A percentile compares a stretch with the other conserved stretches of the same genome.
phyloP scores from a whole-genome alignment of 306 rosid species.

The Datisca glomerata region DNA sequence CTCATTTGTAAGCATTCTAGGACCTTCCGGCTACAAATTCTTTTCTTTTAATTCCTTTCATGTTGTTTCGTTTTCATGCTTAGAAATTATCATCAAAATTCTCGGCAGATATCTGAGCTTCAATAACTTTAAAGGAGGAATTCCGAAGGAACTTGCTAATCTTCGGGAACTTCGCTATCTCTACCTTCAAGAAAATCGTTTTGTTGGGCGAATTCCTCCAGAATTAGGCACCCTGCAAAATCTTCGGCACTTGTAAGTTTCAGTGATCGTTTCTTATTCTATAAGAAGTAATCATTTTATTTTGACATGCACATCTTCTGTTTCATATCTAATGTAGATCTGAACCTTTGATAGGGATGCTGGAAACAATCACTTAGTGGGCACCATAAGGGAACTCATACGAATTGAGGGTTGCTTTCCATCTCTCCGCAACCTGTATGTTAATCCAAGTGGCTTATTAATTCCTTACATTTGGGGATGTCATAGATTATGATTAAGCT shows the following conservation, averaged over 20 bases:
- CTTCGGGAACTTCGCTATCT: conserved; percentile 93
- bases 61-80: not conserved
- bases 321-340: no score
- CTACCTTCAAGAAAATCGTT: conserved; percentile 85
- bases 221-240: conserved; percentile 91
- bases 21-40: conserved; percentile 3
- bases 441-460: no score
- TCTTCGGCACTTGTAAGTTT: conserved; percentile 73
- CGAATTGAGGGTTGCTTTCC: conserved; percentile 96
- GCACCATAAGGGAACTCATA: conserved; percentile 92
- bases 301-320: no score
- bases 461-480: no score
- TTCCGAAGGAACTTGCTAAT: conserved; percentile 87
- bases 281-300: not conserved
- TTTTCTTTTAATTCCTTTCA: not conserved
- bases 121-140: conserved; percentile 94
- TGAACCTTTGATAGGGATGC: conserved; percentile 58
- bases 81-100: conserved; percentile 3
- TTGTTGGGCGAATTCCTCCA: conserved; percentile 72
- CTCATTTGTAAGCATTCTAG: conserved; percentile 71
- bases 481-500: conserved; percentile 2
- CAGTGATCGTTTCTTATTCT: not conserved
- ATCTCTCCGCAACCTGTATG: conserved; percentile 86
- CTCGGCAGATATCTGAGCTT: conserved; percentile 76
- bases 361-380: conserved; percentile 97